Base-by-base conservation (phyloP, 108 stramenopile genomes). In the Fistulifera pelliculosa region DNA sequence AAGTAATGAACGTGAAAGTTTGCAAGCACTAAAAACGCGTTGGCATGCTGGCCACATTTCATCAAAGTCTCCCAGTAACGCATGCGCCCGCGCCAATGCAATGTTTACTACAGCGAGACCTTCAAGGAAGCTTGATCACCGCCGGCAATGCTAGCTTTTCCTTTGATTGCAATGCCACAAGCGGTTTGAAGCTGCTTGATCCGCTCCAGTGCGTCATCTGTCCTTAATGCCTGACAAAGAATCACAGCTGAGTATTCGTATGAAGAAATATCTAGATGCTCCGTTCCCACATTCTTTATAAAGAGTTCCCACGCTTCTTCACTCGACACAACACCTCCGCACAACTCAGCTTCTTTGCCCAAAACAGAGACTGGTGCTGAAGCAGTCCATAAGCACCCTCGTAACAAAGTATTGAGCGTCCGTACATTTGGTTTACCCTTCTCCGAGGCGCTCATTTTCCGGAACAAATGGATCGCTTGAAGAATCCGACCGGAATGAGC, bases 381-480 rank as follows among this genome's bases (percentile, higher is more conserved):
- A 14, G 90, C 84, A 17, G 82, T 81, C 90, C 90, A 93, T 8
- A 92, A 65, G 60, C 85, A 87, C 24, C 90, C 90, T 48, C 90
- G 51, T 27, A 88, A 50, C 19, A 92, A 41, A 43, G 90, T 92
- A 55, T 92, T 92, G 21, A 92, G 53, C 22, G 86, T 87, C 42
- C 90, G 55, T 8, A 85, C 81, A 65, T 87, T 87, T 15, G 86
- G 84, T 16, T 66, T 27, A 35, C 68, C 50, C 13, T 35, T 25
- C 48, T 62, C 56, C 18, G 47, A 27, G 52, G 23, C 49, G 17
- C n/a, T 50, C 78, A 85, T 80, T 28, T 68, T 47, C 15, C 42
- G 12, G 63, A 81, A 92, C 42, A 87, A 41, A 4, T 64, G 60
- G 38, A 70, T 66, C 8, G 83, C 90, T 66, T 83, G 77, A 13